Evolutionary conservation across 768 basidiomycete genomes (phyloP), one percentile per base, ranked within the genome.

Genomic region (Mycena indigotica): DNA sequence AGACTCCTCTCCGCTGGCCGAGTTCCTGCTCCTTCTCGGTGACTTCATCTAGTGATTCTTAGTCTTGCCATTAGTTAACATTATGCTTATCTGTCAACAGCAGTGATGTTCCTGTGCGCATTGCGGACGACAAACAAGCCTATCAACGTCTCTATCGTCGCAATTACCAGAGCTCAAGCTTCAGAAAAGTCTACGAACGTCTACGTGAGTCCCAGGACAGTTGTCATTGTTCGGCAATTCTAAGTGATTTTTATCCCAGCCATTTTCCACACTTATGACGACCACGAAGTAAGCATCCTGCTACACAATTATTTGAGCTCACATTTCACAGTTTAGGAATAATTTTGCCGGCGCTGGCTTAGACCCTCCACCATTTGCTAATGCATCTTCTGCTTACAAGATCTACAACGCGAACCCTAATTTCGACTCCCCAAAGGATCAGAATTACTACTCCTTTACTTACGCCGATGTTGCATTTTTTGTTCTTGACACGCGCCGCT

Each of bases 381-480:
- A 79, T 56, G 89, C 87, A 10, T 77, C 79, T 4, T 67, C 74
- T 39, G 85, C 89, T 0, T 91, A 81, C 72, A 69, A 73, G 50
- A 66, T 82, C 30, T 92, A 91, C 71, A 83, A 86, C 48, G 85
- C 82, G 2, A 70, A 80, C 26, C 83, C 79, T 13, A 89, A 90
- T 67, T 86, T 83, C 68, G 84, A 86, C 57, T 70, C 85, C 1
- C 55, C 68, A 23, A 68, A 67, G 5, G 80, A 74, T 25, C 73
- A 77, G 50, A 73, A 82, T 58, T 87, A 86, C 66, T 88, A 78
- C 64, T 79, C 81, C 52, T 88, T 88, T 70, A 75, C 76, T 29
- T 81, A 86, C 61, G 88, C 84, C 0, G 89, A 92, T 64, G 75
- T 77, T 6, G 86, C 87, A 0, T 91, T 88, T 70, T 92, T 91